phyloP scores from a whole-genome alignment of 208 protist genomes.

The Leptomonas pyrrhocoris region DNA sequence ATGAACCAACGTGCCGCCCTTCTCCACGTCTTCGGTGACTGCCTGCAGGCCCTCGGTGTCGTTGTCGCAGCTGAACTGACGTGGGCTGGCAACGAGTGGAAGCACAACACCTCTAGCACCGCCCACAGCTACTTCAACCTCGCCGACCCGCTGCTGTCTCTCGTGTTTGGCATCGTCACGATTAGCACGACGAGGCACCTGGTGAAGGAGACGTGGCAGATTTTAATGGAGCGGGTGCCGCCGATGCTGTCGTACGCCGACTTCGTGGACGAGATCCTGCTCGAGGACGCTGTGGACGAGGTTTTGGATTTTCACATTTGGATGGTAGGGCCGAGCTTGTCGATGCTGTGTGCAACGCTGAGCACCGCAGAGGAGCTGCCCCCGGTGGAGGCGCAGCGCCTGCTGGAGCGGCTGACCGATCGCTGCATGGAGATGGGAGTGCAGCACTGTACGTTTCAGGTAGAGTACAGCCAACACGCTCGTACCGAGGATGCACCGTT shows the following conservation, averaged over 20 bases:
- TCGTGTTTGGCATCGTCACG: conserved; percentile 22
- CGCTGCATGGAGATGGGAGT: conserved; percentile 25
- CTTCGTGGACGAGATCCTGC: conserved; percentile 9
- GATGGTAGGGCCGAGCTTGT: conserved; percentile 18
- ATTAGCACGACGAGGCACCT: conserved; percentile 29
- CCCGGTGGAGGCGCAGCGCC: conserved; percentile 15
- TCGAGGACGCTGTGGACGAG: conserved; percentile 18
- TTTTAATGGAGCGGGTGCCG: conserved; percentile 28
- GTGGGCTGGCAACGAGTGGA: conserved; percentile 19
- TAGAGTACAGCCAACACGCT: conserved; percentile 15
- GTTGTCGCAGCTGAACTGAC: conserved; percentile 16
- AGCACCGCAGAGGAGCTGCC: conserved; percentile 13
- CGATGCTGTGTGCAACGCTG: conserved; percentile 23
- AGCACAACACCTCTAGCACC: conserved; percentile 20
- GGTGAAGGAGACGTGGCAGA: conserved; percentile 16
- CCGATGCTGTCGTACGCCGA: conserved; percentile 21
- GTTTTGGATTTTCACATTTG: conserved; percentile 29
- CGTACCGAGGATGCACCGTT: conserved; percentile 16
- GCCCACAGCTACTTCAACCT: conserved; percentile 31
- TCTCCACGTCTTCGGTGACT: conserved; percentile 29
- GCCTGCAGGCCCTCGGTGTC: conserved; percentile 22
- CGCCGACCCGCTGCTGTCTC: conserved; percentile 16
- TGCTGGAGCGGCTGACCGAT: conserved; percentile 22
- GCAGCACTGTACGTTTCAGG: conserved; percentile 31
- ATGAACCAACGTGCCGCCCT: conserved; percentile 26